Base-by-base conservation (phyloP, 202 grass and related monocot species). In the Saccharum hybrid region DNA sequence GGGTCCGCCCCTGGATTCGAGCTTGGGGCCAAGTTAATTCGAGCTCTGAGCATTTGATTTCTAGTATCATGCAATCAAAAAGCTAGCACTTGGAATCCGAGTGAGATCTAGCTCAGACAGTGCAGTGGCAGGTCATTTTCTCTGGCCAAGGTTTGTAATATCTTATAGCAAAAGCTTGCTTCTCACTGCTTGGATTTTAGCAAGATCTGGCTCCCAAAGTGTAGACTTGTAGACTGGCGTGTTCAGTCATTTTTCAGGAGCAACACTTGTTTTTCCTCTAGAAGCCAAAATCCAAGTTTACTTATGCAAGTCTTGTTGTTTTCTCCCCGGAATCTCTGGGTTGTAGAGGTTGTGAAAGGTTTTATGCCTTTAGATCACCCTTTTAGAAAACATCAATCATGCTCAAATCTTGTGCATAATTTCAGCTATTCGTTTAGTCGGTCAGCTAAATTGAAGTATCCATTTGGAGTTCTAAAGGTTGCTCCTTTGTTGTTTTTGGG, bases 401-500 rank as follows among this genome's bases (percentile, higher is more conserved):
- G 18, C 22, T 84, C 4, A 23, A 71, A 5, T 43, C 0, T 56
- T 72, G 15, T 66, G 51, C 37, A 67, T 5, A 23, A 43, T 76
- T 62, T 69, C 48, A 19, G 6, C 11, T 26, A 4, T 63, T 49
- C 5, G 26, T 71, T 56, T 11, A 34, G 8, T 66, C 33, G 28
- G 4, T 56, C 21, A 34, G 4, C 40, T 56, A 1, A 45, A 11
- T 72, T 18, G 14, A 64, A 79, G 60, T 86, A 18, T 68, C 34
- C 22, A 49, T 38, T 37, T 60, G 8, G 23, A 66, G 41, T 19
- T n/a, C 49, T 73, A 73, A 73, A n/a, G 23, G 21, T 30, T 36
- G 14, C 45, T 57, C 31, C 16, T 59, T 80, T 68, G 59, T 10
- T 72, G 2, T 30, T 82, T 34, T 77, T 81, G 26, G 22, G 45